Evolutionary conservation across 768 basidiomycete genomes (phyloP), one percentile per base, ranked within the genome.

Genomic region (Termitomyces sp.): DNA sequence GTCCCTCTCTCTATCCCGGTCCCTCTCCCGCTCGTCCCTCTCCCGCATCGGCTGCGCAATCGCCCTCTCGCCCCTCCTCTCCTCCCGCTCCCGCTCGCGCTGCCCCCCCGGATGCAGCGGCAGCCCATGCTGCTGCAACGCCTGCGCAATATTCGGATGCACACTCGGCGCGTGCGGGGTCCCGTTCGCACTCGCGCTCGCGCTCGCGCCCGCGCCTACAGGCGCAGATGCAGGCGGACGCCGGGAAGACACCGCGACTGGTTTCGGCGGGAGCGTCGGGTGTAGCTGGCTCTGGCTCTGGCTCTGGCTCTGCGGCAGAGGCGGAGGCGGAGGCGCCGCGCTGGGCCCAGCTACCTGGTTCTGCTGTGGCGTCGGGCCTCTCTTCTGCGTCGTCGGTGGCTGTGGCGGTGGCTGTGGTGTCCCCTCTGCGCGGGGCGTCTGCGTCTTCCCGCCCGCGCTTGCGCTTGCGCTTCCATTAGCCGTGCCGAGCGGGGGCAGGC

Each of bases 211-310:
- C 43, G 36, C 16, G 11, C 0, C 20, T 26, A 22, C 2, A 3
- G 22, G 32, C 5, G 52, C 16, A 10, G 0, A 20, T 26, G 35
- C 2, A 3, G 22, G 32, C 5, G 52, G 40, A 13, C 22, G 38
- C 1, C 28, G 52, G 1, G 40, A 52, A 3, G 28, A 1, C 4
- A 16, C 22, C 3, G 36, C 10, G 30, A 48, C 28, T 0, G 64
- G 64, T 40, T 63, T 65, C 2, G 53, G 26, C 13, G 60, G 66
- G 49, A 60, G 61, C 44, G 52, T 63, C 22, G 18, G 61, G 57
- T 58, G 63, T 26, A 44, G 53, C 3, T 55, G 40, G 8, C 18
- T n/a, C 18, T 8, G 28, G 0, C 36, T 30, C n/a, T 38, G 32
- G 32, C 16, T 28, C 32, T 45, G 44, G 9, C 1, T 5, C 20